These are phyloP conservation scores for Stereocaulon alpinum DNA, from an alignment of 495 filamentous ascomycete species.

Conservation along the genomic window DNA sequence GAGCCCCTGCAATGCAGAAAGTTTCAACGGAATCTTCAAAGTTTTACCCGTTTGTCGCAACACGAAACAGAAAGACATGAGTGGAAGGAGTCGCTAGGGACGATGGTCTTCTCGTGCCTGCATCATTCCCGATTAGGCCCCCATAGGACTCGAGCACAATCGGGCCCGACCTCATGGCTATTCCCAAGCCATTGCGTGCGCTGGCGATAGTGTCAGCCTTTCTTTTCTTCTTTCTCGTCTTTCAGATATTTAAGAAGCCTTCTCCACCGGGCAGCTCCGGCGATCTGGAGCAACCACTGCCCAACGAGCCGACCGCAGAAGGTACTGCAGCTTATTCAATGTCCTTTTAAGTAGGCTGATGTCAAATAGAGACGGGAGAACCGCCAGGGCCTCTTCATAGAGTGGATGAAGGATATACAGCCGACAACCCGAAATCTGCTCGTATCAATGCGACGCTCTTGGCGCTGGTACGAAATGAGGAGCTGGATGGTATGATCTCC, in stretches of 20 bases:
- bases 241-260: slow-evolving; percentile 51
- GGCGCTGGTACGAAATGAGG: slow-evolving; percentile 82
- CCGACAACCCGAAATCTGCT: slow-evolving; percentile 59
- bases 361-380: slow-evolving; percentile 61
- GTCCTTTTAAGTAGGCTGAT: slow-evolving; percentile 12
- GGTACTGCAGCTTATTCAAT: slow-evolving; percentile 41
- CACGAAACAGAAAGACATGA: neutral
- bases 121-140: neutral
- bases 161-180: slow-evolving; percentile 49
- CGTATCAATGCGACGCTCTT: slow-evolving; percentile 91
- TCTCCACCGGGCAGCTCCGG: slow-evolving; percentile 30
- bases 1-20: neutral
- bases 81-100: neutral
- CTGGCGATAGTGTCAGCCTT: slow-evolving; percentile 59
- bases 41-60: no score
- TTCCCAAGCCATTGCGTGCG: slow-evolving; percentile 72
- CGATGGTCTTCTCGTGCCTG: neutral
- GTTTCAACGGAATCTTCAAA: no score
- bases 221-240: slow-evolving; percentile 64
- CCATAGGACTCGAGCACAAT: neutral
- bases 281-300: slow-evolving; percentile 42
- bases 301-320: slow-evolving; percentile 72
- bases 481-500: slow-evolving; percentile 70
- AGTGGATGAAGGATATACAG: slow-evolving; percentile 65
- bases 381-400: slow-evolving; percentile 60